Base-by-base conservation (phyloP, 257 asterid genomes). In the Capsicum chinense region DNA sequence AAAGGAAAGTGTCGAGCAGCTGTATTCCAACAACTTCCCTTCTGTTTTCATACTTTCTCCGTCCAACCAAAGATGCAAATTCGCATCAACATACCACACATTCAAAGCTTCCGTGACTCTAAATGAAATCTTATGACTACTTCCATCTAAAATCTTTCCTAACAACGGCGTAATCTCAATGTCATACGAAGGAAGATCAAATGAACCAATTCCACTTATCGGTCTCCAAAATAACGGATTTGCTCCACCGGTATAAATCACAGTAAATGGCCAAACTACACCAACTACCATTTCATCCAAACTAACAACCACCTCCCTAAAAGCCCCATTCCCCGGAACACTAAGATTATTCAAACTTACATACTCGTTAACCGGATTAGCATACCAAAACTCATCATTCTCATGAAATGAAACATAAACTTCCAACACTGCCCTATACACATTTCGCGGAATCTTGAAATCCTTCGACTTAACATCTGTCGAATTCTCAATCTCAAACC, bases 141-240 rank as follows among this genome's bases (percentile, higher is more conserved):
- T 84, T n/a, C 93, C 97, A 84, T 95, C 98, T 83, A 93, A 85
- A 12, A 93, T 79, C 14, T 50, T 87, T 0, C 91, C 95, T 74
- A 95, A 85, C 7, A 90, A 88, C 0, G 97, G 94, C 2, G 98
- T 95, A 26, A 95, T 86, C 80, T 95, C 97, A 33, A 95, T 89
- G 33, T 93, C 93, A 74, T 92, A 93, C 2, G 97, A 85, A 37
- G 97, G 97, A 83, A 93, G 91, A 88, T 93, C 92, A 74, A 93
- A 95, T 0, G 98, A 95, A 12, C 98, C 98, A 44, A 95, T 92
- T 7, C 89, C 98, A 6, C 95, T 86, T 9, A 95, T 93, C 0
- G 98, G 98, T 76, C 93, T 88, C 98, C 98, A 95, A 83, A 95
- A 37, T 35, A 93, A 90, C 56, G 98, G 98, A 83, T 95, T 93